Conservation (phyloP, 139 green algal species). For the Closterium sp. region DNA sequence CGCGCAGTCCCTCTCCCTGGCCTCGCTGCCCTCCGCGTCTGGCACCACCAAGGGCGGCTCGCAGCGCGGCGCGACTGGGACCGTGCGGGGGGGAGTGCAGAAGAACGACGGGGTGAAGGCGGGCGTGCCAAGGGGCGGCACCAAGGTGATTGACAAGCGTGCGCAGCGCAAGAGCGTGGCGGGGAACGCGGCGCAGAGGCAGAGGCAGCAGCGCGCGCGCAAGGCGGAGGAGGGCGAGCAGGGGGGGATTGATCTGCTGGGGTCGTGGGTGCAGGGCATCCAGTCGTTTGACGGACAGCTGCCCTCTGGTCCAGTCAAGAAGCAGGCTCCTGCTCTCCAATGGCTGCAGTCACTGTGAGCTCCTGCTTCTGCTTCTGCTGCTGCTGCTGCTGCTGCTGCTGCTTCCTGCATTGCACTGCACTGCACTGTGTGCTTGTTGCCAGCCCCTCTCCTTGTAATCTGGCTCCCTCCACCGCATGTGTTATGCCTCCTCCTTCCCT, state of each 20-base stretch:
- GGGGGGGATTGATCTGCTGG: background rate
- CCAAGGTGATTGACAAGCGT: background rate
- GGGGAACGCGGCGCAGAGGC: background rate
- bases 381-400: background rate
- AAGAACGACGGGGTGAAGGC: background rate
- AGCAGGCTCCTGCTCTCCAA: background rate
- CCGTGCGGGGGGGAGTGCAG: background rate
- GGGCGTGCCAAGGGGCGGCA: background rate
- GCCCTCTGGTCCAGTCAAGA: background rate
- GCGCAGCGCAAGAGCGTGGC: background rate
- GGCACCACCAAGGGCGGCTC: background rate
- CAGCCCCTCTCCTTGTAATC: background rate
- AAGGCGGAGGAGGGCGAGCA: background rate
- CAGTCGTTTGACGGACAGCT: background rate
- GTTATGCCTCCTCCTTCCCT: too few relatives aligned
- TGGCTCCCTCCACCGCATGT: too few relatives aligned
- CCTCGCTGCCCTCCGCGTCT: background rate
- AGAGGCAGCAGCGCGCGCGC: background rate
- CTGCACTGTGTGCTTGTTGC: too few relatives aligned
- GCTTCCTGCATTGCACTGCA: background rate
- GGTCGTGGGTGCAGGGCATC: background rate
- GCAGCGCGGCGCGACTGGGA: background rate
- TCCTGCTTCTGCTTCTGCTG: background rate
- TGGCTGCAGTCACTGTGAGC: background rate
- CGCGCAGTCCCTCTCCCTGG: background rate